Percentiles rank a stretch among this genome's conserved stretches.
phyloP scores from a whole-genome alignment of 306 rosid species.

The Fragaria ananassa region DNA sequence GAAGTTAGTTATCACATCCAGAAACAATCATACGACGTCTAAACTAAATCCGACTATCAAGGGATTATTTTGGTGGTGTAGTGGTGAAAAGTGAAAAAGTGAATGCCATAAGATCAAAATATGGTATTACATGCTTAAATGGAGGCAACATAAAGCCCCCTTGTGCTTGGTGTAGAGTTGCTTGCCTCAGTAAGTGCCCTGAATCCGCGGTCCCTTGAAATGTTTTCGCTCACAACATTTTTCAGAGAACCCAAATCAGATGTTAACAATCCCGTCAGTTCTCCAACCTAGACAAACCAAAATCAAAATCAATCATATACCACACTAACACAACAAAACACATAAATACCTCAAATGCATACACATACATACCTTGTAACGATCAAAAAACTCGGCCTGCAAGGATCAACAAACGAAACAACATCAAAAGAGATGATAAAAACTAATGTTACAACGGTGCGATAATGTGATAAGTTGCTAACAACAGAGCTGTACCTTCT shows the following conservation, averaged over 20 bases:
- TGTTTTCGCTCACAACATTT: slow-evolving; percentile 69
- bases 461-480: slow-evolving; percentile 9
- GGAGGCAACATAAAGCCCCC: slow-evolving; percentile 86
- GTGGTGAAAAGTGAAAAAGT: slow-evolving; percentile 3
- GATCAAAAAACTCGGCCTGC: slow-evolving; percentile 94
- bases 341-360: not conserved
- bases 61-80: not conserved
- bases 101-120: slow-evolving; percentile 16
- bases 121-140: slow-evolving; percentile 44
- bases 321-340: not conserved
- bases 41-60: not conserved
- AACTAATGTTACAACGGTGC: not conserved
- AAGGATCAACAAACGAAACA: slow-evolving; percentile 9
- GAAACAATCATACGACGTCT: not conserved
- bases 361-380: slow-evolving; percentile 65
- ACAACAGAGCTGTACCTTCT: slow-evolving; percentile 51
- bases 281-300: slow-evolving; percentile 70
- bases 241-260: slow-evolving; percentile 89
- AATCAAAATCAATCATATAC: slow-evolving; percentile 33
- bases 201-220: slow-evolving; percentile 95
- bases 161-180: slow-evolving; percentile 83
- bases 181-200: slow-evolving; percentile 99
- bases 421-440: not conserved
- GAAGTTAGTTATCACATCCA: not conserved
- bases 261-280: slow-evolving; percentile 85